These are phyloP conservation scores for Diaporthe sp. DNA, from an alignment of 2,329 filamentous ascomycete species.

Conservation along the genomic window DNA sequence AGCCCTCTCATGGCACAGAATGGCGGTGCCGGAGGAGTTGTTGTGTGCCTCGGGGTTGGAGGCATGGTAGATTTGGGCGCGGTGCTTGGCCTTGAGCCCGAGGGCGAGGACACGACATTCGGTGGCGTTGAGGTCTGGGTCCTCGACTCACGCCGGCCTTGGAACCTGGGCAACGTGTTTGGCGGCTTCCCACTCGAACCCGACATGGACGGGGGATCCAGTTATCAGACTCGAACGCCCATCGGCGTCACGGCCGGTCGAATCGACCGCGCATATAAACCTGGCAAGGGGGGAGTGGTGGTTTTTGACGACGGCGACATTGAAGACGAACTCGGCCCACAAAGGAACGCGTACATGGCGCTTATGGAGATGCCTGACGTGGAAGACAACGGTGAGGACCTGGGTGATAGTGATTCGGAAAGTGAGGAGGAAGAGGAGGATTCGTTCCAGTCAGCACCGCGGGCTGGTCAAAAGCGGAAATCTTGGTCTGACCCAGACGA, in stretches of 20 bases:
- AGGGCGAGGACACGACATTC: slow-evolving; percentile 76
- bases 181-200: slow-evolving; percentile 75
- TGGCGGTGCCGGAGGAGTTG: slow-evolving; percentile 88
- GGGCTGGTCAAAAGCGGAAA: slow-evolving; percentile 79
- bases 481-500: slow-evolving; percentile 81
- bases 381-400: slow-evolving; percentile 78
- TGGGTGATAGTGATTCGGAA: slow-evolving; percentile 69
- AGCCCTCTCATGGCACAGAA: slow-evolving; percentile 87
- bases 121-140: slow-evolving; percentile 96
- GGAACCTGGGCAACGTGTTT: slow-evolving; percentile 96
- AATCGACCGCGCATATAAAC: slow-evolving; percentile 78
- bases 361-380: slow-evolving; percentile 92
- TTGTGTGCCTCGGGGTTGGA: slow-evolving; percentile 92
- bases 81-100: slow-evolving; percentile 80
- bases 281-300: slow-evolving; percentile 87
- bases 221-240: slow-evolving; percentile 66
- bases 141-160: slow-evolving; percentile 89
- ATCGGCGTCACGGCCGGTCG: slow-evolving; percentile 80
- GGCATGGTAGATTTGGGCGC: slow-evolving; percentile 90
- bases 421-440: slow-evolving; percentile 70
- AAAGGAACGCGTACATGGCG: slow-evolving; percentile 87
- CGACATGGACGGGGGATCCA: slow-evolving; percentile 60
- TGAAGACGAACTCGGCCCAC: slow-evolving; percentile 80
- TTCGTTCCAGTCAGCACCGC: slow-evolving; percentile 48
- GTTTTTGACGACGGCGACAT: slow-evolving; percentile 98